Conservation (phyloP, 2,329 filamentous ascomycete species). For the Diaporthe batatas region DNA sequence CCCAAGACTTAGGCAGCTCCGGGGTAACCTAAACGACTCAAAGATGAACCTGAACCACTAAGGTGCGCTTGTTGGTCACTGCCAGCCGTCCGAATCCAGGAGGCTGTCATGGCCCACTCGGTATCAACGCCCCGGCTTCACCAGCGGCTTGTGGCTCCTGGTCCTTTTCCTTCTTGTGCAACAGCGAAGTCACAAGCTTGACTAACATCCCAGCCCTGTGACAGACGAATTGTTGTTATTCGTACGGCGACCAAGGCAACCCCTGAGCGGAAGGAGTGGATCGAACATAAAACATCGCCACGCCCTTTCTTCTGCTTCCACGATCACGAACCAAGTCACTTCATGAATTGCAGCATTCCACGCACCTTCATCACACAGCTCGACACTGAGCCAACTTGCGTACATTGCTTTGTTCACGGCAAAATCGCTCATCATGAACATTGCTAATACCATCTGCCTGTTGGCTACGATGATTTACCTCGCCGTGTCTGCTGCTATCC, state of each 20-base stretch:
- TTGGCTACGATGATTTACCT: slow-evolving; percentile 2
- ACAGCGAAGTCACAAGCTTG: too few species aligned
- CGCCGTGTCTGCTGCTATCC: background rate
- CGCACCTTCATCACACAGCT: background rate
- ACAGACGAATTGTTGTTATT: background rate
- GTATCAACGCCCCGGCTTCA: too few species aligned
- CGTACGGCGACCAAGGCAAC: background rate
- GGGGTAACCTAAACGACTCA: background rate
- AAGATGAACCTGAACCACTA: background rate
- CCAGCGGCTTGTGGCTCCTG: too few species aligned
- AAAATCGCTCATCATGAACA: background rate
- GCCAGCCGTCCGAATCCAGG: too few species aligned
- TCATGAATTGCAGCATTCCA: background rate
- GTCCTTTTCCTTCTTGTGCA: too few species aligned
- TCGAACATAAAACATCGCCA: background rate
- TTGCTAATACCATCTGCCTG: background rate
- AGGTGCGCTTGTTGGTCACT: background rate
- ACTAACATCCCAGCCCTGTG: too few species aligned
- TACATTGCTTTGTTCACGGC: background rate
- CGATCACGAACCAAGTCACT: background rate
- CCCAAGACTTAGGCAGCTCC: background rate
- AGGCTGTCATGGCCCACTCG: too few species aligned
- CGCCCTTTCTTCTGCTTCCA: background rate
- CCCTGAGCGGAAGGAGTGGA: background rate
- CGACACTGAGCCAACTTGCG: background rate